Conservation (phyloP, 2,329 filamentous ascomycete species). For the Nemania sp. region DNA sequence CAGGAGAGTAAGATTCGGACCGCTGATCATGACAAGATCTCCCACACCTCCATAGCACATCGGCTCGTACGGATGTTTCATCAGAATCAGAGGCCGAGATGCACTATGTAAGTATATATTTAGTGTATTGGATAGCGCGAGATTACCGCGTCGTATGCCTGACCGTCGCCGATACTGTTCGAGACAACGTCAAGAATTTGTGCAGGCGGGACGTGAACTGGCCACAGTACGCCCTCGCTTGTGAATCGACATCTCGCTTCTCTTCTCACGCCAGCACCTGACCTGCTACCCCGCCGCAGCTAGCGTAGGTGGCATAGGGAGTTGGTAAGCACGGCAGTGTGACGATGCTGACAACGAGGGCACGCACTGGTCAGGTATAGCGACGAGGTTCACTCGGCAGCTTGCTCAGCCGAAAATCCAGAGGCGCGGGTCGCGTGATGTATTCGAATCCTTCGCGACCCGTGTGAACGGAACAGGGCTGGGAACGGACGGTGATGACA, state of each 20-base stretch:
- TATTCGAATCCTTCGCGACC: conserved; percentile 20
- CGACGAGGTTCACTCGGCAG: too few species aligned
- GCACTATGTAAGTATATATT: too few species aligned
- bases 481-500: conserved; percentile 7
- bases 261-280: too few species aligned
- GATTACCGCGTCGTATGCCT: conserved; percentile 1
- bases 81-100: not conserved
- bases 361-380: not conserved
- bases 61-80: conserved; percentile 22
- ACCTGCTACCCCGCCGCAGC: too few species aligned
- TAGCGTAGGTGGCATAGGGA: too few species aligned
- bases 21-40: conserved; percentile 18
- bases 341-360: not conserved
- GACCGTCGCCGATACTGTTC: not conserved
- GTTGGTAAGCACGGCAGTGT: too few species aligned
- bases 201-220: not conserved
- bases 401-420: not conserved
- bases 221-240: not conserved
- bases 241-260: not conserved
- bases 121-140: not conserved
- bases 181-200: not conserved
- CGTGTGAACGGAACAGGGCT: conserved; percentile 22
- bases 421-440: conserved; percentile 19
- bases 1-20: conserved; percentile 23
- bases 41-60: not conserved